Evolutionary conservation across 176 grass and related monocot genomes (phyloP).

Genomic region (Oryza meyeriana): DNA sequence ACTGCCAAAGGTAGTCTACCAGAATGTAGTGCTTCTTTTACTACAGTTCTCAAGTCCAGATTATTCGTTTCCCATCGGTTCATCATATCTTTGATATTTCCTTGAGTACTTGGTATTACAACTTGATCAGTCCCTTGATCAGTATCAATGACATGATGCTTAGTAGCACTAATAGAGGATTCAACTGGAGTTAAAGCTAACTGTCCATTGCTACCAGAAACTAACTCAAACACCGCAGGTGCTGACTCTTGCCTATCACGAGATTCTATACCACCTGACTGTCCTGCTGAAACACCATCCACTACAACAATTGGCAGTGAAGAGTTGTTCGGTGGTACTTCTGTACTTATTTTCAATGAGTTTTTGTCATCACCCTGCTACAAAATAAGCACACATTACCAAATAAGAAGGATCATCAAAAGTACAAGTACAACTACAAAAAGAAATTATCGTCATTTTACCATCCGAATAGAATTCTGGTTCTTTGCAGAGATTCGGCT

Average conservation of each 20-base stretch:
- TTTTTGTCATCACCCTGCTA: constrained; percentile 69
- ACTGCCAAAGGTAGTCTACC: constrained; percentile 91
- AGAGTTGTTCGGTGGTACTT: constrained; percentile 50
- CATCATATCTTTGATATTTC: constrained; percentile 95
- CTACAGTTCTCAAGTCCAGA: constrained; percentile 74
- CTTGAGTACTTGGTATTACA: constrained; percentile 46
- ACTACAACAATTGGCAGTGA: constrained; percentile 39
- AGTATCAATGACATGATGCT: constrained; percentile 28
- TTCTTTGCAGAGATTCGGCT: constrained; percentile 57
- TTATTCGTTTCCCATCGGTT: constrained; percentile 77
- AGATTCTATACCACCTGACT: constrained; percentile 35
- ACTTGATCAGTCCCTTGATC: constrained; percentile 34
- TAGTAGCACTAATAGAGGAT: constrained; percentile 42
- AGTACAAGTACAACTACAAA: not conserved
- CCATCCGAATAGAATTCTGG: constrained; percentile 51
- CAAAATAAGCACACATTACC: constrained; percentile 23
- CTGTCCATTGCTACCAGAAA: constrained; percentile 36
- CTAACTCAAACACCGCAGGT: constrained; percentile 31
- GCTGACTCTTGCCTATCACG: constrained; percentile 37
- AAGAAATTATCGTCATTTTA: constrained; percentile 32
- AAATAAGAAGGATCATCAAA: constrained; percentile 25
- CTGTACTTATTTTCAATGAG: constrained; percentile 46
- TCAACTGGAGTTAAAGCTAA: constrained; percentile 54
- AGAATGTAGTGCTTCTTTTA: constrained; percentile 84
- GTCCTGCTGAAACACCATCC: constrained; percentile 45